Conservation (phyloP, 2,329 filamentous ascomycete species). For the Chalaropsis ovoidea region DNA sequence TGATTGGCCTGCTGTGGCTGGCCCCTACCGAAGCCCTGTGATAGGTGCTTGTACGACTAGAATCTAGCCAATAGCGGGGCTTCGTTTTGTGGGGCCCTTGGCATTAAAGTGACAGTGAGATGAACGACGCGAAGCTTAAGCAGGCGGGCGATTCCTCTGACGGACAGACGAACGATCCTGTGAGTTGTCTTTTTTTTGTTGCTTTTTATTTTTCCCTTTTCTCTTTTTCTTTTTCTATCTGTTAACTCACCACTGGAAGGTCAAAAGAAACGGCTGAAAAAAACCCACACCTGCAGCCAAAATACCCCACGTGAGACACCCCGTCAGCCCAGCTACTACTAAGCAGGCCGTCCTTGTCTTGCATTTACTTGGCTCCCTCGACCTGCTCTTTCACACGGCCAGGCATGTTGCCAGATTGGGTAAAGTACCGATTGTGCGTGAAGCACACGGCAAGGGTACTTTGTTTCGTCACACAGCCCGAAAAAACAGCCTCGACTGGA, state of each 20-base stretch:
- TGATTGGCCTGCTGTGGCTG: background rate
- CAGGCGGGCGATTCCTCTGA: constrained; percentile 1
- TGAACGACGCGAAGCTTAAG: background rate
- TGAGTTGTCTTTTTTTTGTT: background rate
- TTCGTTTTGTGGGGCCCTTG: background rate
- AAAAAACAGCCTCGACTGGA: background rate
- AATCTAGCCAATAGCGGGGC: background rate
- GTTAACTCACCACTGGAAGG: no score
- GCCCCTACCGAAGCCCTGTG: background rate
- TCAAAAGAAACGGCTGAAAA: background rate
- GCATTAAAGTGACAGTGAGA: background rate
- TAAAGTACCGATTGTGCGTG: no score
- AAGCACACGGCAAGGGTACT: background rate
- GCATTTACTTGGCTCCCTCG: background rate
- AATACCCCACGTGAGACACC: background rate
- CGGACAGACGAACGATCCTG: background rate
- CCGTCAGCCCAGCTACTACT: background rate
- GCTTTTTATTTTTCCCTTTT: background rate
- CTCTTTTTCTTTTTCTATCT: background rate
- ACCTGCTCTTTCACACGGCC: background rate
- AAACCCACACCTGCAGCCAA: background rate
- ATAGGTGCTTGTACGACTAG: background rate
- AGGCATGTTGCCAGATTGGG: background rate
- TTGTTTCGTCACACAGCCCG: background rate
- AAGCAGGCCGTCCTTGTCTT: background rate